Evolutionary conservation across 345 rosid species (phyloP), one percentile per base, ranked within the genome.

Genomic region (Eucalyptus urophylla): DNA sequence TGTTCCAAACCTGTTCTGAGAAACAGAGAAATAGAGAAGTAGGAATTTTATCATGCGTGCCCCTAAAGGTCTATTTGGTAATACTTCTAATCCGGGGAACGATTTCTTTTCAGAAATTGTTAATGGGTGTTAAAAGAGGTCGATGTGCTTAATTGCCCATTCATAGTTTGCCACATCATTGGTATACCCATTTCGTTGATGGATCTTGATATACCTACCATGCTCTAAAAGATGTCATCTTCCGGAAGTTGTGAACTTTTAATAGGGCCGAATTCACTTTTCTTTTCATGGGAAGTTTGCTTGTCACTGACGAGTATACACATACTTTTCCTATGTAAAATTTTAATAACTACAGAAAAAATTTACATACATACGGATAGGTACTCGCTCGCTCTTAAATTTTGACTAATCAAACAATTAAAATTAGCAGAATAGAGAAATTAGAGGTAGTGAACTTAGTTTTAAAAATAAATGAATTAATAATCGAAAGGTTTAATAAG

Each of bases 1-100:
- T 49, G 0, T 49, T 13, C 1, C 3, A 13, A 49, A 49, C 15
- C 2, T 49, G 0, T 49, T 13, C 1, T 2, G 0, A 1, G 2
- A 2, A 49, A 13, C 0, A 5, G 50, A 49, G 1, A 49, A 49
- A 49, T 14, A 0, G 6, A 49, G 6, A 49, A 49, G 1, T 49
- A 11, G 5, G 1, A 49, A 49, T 49, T 49, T 49, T 49, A 49
- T 49, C 14, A 49, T 4, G 13, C 5, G 0, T 0, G 4, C 1
- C 4, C 4, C 14, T 47, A 47, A 47, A 47, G 1, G 49, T 47
- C 21, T 1, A 4, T 51, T 50, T 49, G 51, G 17, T 49, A 49
- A 49, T 49, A 6, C 5, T 49, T 14, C 5, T 49, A 49, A 14
- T 49, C 0, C 6, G 6, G 51, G 1, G 3, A 49, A 49, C 0